Evolutionary conservation across 139 green algal species (phyloP), one percentile per base, ranked within the genome.

Genomic region (Tetratostichococcus sp.): DNA sequence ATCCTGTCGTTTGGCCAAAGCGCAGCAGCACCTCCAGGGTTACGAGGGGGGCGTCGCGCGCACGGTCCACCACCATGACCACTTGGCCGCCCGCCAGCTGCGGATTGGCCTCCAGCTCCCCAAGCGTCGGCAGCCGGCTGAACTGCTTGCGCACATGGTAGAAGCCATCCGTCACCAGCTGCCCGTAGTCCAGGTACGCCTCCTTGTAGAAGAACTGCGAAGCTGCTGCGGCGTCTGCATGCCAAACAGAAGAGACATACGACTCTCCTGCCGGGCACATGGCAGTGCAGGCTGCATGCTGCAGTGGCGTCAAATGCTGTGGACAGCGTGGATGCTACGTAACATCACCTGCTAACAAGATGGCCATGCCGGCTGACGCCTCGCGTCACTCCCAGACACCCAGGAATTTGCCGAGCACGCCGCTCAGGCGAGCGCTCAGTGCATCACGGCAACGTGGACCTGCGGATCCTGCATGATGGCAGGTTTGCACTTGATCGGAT

Each of bases 101-200:
- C 2, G 50, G 50, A 17, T 62, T 62, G 14, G 50, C 50, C 50
- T 62, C 50, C 11, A 62, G 50, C 50, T 62, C 50, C 2, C 50
- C 50, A 2, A 62, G 50, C 50, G 19, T 62, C 19, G 50, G 50
- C 50, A 62, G 50, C 50, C 50, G 50, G 11, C 11, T n/a, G 50
- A 62, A 62, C 50, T 62, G 50, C 50, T 62, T 62, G 50, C 50
- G 50, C 50, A 62, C 50, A 17, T 62, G 50, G 50, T 62, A 62
- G 50, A 62, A 62, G 50, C 50, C 50, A 17, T 62, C 50, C 19
- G 50, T 28, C 50, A 62, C 50, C 19, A 62, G 50, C 50, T 62
- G 50, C 17, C 50, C 50, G 19, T 62, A 62, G 50, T 62, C 50
- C 50, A 62, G 50, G 50, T 62, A 62, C 19, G 50, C 50, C 50